These are phyloP conservation scores for Coprinopsis sp. DNA, from an alignment of 768 basidiomycete genomes.

Conservation along the genomic window DNA sequence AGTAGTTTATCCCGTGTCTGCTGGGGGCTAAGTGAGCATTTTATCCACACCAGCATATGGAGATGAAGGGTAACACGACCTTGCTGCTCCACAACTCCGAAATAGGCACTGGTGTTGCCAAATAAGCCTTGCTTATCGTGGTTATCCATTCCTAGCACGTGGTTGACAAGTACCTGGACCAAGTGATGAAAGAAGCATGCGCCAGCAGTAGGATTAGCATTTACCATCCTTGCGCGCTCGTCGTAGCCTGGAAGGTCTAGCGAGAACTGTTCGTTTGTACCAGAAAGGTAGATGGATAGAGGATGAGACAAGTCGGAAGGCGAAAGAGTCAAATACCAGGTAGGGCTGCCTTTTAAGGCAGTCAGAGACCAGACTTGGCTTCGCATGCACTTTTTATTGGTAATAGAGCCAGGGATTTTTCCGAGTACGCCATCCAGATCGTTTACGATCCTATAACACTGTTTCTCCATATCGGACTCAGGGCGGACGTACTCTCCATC, in stretches of 20 bases:
- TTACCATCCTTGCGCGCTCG: slow-evolving; percentile 10
- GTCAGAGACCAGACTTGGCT: slow-evolving; percentile 18
- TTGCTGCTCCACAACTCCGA: slow-evolving; percentile 32
- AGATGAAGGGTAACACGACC: slow-evolving; percentile 33
- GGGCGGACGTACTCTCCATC: slow-evolving; percentile 15
- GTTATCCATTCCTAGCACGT: slow-evolving; percentile 18
- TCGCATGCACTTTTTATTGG: slow-evolving; percentile 20
- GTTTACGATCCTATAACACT: slow-evolving; percentile 15
- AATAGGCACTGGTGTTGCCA: slow-evolving; percentile 25
- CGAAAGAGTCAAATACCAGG: slow-evolving; percentile 5
- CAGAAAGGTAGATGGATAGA: slow-evolving; percentile 27
- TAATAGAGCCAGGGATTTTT: slow-evolving; percentile 17
- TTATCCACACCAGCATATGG: slow-evolving; percentile 34
- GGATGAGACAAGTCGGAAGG: slow-evolving; percentile 28
- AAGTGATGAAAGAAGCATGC: slow-evolving; percentile 30
- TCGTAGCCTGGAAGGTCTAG: slow-evolving; percentile 7
- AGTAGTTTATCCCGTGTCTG: slow-evolving; percentile 26
- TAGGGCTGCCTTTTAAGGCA: neutral
- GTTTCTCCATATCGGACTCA: slow-evolving; percentile 15
- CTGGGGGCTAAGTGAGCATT: slow-evolving; percentile 23
- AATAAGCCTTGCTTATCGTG: slow-evolving; percentile 12
- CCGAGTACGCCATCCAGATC: slow-evolving; percentile 19
- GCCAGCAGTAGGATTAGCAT: slow-evolving; percentile 23
- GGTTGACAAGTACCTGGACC: slow-evolving; percentile 23
- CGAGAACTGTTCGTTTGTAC: slow-evolving; percentile 12